Base-by-base conservation (phyloP, 805 yeast species). In the Nadsonia fulvescens region DNA sequence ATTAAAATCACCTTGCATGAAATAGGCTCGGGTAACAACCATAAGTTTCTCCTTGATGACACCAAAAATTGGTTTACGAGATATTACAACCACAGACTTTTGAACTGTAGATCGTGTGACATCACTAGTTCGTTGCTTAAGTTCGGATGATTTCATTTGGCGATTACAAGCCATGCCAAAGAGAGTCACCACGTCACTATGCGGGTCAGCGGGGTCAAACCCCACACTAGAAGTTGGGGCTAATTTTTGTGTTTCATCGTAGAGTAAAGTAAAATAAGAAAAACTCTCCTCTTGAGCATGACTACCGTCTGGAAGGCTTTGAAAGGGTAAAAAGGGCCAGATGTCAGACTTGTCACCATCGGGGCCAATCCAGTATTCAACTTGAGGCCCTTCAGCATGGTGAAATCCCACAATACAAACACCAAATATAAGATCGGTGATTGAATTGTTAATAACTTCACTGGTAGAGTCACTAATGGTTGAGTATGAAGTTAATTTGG, bases 111-210 rank as follows among this genome's bases (percentile, higher is more conserved):
- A 75, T 30, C 98, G 57, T 0, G 91, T 78, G 15, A 76, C 64
- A 32, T 75, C 82, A 8, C 63, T 61, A 28, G 66, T 61, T 28
- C 62, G 55, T 30, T 56, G 60, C 3, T 63, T 43, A 30, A 86
- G 53, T 15, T 71, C 73, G 15, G 63, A 60, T 1, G 76, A 56
- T 21, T 65, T 58, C 21, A 86, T 61, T 49, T 86, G 96, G 19
- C 93, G 62, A 15, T 83, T 79, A 51, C 98, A 89, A 0, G 93
- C 73, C 34, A 93, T 78, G 2, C 93, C 98, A 58, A 89, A 89
- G n/a, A 82, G 49, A 0, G 98, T 89, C 1, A 67, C 62, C 15
- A 58, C 60, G 24, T 53, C 47, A 20, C 47, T 41, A 42, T 62
- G 50, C 38, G 54, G 41, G 37, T 53, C 39, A 46, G 53, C 36